Conservation (phyloP, 805 yeast genomes). For the Candida ulmi region DNA sequence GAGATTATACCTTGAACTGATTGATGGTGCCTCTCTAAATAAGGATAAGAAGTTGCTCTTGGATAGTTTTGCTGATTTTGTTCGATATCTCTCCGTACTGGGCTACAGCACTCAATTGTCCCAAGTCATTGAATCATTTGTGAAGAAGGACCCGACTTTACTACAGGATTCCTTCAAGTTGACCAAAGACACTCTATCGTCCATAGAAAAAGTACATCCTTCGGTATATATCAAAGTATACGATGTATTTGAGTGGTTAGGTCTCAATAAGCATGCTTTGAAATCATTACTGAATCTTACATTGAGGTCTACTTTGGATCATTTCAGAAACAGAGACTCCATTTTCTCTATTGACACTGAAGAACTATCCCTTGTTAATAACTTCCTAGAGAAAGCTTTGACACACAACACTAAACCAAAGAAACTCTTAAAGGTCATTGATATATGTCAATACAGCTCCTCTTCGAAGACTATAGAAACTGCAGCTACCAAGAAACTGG, state of each 20-base stretch:
- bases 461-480: no score
- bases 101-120: conserved; percentile 12
- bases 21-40: conserved; percentile 1
- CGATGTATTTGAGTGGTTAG: background rate
- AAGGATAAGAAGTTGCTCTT: conserved; percentile 4
- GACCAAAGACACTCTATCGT: conserved; percentile 1
- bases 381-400: background rate
- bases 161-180: background rate
- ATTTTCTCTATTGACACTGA: background rate
- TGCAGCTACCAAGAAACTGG: no score
- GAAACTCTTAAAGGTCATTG: background rate
- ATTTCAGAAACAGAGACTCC: background rate
- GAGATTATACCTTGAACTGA: conserved; percentile 15
- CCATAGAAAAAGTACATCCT: background rate
- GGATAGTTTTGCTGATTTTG: conserved; percentile 9
- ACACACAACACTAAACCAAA: no score
- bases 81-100: conserved; percentile 10
- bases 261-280: background rate
- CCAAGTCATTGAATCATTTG: background rate
- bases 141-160: conserved; percentile 3
- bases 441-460: no score
- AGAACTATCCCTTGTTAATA: background rate
- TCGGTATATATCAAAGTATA: background rate
- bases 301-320: background rate
- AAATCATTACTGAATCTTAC: background rate